phyloP scores from a whole-genome alignment of 75 land plant genomes.

The Pinus albicaulis region DNA sequence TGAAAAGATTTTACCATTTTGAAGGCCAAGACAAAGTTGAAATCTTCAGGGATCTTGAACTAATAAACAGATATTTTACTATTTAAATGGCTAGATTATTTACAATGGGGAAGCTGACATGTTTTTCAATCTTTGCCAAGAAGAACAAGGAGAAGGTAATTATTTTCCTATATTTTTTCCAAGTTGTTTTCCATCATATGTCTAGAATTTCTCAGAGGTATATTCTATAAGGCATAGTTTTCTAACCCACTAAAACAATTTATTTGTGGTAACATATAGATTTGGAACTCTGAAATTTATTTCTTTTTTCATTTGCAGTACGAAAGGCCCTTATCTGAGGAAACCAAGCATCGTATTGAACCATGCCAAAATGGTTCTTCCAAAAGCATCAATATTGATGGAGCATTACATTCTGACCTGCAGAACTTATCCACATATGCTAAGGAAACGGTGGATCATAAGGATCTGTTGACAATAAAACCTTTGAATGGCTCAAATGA shows the following conservation, averaged over 20 bases:
- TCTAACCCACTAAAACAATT: neutral
- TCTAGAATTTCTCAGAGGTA: neutral
- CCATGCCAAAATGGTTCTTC: no score
- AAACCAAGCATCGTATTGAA: no score
- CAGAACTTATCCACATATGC: neutral
- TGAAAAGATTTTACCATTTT: neutral
- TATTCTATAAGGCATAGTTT: neutral
- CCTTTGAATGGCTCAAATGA: neutral
- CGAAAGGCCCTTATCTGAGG: neutral
- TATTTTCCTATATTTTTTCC: neutral
- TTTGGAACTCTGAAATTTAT: neutral
- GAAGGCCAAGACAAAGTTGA: neutral
- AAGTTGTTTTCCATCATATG: neutral
- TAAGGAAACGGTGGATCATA: neutral
- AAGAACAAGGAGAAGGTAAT: conserved; percentile 4
- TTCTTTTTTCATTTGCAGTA: neutral
- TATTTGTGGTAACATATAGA: neutral
- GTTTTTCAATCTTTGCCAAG: conserved; percentile 8
- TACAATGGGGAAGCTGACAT: conserved; percentile 3
- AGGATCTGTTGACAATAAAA: neutral
- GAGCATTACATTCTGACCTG: neutral
- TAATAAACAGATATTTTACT: neutral
- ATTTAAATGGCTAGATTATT: conserved; percentile 2
- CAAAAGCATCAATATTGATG: no score
- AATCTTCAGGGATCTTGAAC: neutral